Evolutionary conservation across 108 stramenopile species (phyloP), one percentile per base, ranked within the genome.

Genomic region (Asterionellopsis glacialis): DNA sequence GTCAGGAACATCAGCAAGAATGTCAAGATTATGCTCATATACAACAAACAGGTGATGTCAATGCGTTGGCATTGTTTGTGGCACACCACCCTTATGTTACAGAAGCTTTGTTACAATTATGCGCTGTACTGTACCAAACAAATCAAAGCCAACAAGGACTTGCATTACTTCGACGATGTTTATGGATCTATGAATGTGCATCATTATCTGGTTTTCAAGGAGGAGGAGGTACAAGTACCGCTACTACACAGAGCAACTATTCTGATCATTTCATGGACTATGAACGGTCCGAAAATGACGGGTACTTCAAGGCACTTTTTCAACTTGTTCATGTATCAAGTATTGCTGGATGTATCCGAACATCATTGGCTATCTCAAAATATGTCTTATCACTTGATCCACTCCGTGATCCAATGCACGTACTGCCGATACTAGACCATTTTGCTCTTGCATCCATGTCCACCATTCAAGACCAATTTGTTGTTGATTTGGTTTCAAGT

Each of bases 301-400:
- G 63, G 11, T 82, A 80, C 51, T 89, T 90, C 44, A 45, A 57
- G 11, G 54, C 84, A 11, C 69, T 93, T 13, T 86, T 84, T 62
- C 81, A 79, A 9, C 58, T 90, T 25, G 67, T 86, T 59, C 80
- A 84, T 39, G 75, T 82, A 10, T 65, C 63, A 27, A 59, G 65
- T 40, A 51, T 74, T 1, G 73, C 69, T 10, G 74, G 63, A 63
- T 77, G 74, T 59, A 42, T 76, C 22, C 57, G 65, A 0, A 79
- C 79, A 28, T 74, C 86, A 0, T 49, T 86, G 21, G 80, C 84
- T 0, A 65, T 73, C 12, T 75, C 75, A 10, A 63, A 73, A 18
- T 81, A 74, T 55, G 40, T 93, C n/a, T 65, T 93, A 56, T 78
- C 87, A 15, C 67, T 93, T 41, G 91, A 93, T 70, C 88, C 87